A percentile compares a stretch with the other conserved stretches of the same genome.
Evolutionary conservation across 257 asterid genomes (phyloP).

Genomic region (Catharanthus roseus): DNA sequence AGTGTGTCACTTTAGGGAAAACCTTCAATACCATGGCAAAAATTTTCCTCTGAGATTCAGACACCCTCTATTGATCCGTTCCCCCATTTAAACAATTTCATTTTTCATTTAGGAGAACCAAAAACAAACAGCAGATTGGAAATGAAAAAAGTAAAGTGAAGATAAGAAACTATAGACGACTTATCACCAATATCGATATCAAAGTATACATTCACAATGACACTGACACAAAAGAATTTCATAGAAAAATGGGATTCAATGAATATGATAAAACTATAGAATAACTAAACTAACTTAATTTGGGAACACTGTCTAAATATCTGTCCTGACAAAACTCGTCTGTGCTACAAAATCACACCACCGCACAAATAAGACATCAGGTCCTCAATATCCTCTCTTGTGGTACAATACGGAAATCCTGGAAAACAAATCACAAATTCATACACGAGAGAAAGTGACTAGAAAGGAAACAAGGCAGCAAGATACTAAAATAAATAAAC

Average conservation of each 20-base stretch:
- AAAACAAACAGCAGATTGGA: too few species aligned
- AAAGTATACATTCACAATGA: slow-evolving; percentile 29
- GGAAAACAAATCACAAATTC: slow-evolving; percentile 14
- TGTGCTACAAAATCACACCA: slow-evolving; percentile 51
- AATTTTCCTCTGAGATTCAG: too few species aligned
- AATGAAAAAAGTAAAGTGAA: not conserved
- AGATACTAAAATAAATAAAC: too few species aligned
- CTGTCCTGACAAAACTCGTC: slow-evolving; percentile 38
- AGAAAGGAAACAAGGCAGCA: too few species aligned
- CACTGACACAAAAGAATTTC: slow-evolving; percentile 26
- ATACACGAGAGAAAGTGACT: not conserved
- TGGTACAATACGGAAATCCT: slow-evolving; percentile 32
- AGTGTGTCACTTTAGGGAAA: too few species aligned
- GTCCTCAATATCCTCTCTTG: slow-evolving; percentile 34
- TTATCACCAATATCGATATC: not conserved
- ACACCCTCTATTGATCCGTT: too few species aligned
- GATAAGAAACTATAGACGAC: slow-evolving; percentile 7
- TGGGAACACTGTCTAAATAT: slow-evolving; percentile 26
- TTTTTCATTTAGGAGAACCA: too few species aligned
- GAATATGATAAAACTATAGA: slow-evolving; percentile 23
- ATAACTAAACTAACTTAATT: slow-evolving; percentile 30
- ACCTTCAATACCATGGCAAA: too few species aligned
- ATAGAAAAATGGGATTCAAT: slow-evolving; percentile 28
- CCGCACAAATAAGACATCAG: slow-evolving; percentile 35
- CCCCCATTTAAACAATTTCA: too few species aligned